phyloP scores from a whole-genome alignment of 1,139 yeast species.

The Groenewaldozyma auringiensis region DNA sequence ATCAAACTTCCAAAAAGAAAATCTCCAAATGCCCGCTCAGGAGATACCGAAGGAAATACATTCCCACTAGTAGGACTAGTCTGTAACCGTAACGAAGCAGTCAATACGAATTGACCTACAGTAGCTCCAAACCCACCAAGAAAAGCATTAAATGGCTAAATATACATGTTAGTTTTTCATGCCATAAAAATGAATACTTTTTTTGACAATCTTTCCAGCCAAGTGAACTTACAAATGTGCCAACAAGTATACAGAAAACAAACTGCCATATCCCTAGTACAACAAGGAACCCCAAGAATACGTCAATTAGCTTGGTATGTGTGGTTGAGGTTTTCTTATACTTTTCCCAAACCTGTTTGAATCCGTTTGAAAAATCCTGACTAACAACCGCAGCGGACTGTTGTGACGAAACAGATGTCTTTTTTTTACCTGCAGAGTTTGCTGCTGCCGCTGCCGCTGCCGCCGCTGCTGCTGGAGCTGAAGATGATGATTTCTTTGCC shows the following conservation, averaged over 20 bases:
- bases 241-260: conserved; percentile 63
- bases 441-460: conserved; percentile 3
- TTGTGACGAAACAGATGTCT: conserved; percentile 5
- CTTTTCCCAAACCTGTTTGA: conserved; percentile 16
- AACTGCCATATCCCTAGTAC: conserved; percentile 72
- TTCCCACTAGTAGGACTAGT: conserved; percentile 36
- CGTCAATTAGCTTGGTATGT: conserved; percentile 55
- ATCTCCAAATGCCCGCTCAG: conserved; percentile 84
- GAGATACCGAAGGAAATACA: conserved; percentile 49
- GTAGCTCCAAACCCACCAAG: conserved; percentile 87
- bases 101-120: conserved; percentile 90
- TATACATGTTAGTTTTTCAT: conserved; percentile 1
- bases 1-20: conserved; percentile 80
- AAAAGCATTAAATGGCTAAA: conserved; percentile 85
- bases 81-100: conserved; percentile 63
- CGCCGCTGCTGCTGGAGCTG: conserved; percentile 1
- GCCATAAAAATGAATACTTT: neutral
- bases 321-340: conserved; percentile 20
- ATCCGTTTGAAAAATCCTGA: conserved; percentile 15
- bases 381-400: conserved; percentile 6
- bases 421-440: conserved; percentile 4
- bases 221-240: conserved; percentile 49
- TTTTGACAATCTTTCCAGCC: neutral
- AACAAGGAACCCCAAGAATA: conserved; percentile 68
- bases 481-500: conserved; percentile 9